These are phyloP conservation scores for Euphorbia peplus DNA, from an alignment of 345 rosid species.

Conservation along the genomic window DNA sequence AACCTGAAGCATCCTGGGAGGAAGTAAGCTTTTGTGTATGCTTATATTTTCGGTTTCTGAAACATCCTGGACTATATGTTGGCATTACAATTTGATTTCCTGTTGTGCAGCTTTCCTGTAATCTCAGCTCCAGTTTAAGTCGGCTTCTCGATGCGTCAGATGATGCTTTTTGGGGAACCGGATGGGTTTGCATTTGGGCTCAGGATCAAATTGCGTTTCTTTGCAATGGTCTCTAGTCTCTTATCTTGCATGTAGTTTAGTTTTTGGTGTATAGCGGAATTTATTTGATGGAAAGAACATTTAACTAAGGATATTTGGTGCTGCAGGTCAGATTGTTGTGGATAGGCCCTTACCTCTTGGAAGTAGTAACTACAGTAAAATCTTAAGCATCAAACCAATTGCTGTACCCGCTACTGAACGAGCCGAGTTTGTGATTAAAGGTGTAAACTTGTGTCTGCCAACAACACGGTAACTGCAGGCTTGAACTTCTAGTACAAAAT, in stretches of 20 bases:
- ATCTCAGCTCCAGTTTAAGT: conserved; percentile 70
- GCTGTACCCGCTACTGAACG: conserved; percentile 61
- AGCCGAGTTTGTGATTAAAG: conserved; percentile 67
- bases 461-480: conserved; percentile 54
- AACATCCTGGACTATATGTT: not conserved
- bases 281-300: not conserved
- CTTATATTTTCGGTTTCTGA: conserved; percentile 5
- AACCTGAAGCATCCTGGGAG: conserved; percentile 82
- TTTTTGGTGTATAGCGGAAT: not conserved
- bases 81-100: conserved; percentile 24
- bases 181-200: conserved; percentile 76
- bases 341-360: conserved; percentile 63
- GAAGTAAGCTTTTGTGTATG: conserved; percentile 55
- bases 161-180: conserved; percentile 79
- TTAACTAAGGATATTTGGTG: conserved; percentile 14
- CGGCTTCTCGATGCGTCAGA: conserved; percentile 74
- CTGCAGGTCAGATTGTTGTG: conserved; percentile 79
- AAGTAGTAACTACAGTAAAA: conserved; percentile 53
- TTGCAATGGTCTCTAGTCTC: conserved; percentile 56
- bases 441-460: conserved; percentile 67
- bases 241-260: conserved; percentile 9
- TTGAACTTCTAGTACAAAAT: conserved; percentile 1
- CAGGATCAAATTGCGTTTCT: conserved; percentile 83
- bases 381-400: conserved; percentile 70
- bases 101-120: conserved; percentile 58